Evolutionary conservation across 1,284 basidiomycete genomes (phyloP).

Genomic region (Trametes sp.): DNA sequence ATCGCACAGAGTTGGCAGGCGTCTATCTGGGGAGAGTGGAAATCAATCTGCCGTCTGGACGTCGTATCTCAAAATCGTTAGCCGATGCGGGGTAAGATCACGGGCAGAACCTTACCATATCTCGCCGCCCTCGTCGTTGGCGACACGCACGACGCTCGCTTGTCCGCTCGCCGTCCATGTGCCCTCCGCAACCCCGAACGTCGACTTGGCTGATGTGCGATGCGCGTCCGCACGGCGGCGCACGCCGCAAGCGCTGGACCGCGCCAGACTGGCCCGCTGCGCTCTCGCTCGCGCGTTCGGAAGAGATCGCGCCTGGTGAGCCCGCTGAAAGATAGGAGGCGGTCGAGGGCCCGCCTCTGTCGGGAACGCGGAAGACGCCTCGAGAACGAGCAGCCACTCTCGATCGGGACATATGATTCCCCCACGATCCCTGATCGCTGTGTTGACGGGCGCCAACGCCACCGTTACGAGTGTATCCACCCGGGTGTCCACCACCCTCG

Average conservation of each 20-base stretch:
- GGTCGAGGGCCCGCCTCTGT: background rate
- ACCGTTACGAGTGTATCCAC: slow-evolving; percentile 13
- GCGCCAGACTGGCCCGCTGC: background rate
- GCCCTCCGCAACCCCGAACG: background rate
- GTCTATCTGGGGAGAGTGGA: slow-evolving; percentile 5
- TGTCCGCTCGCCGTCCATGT: background rate
- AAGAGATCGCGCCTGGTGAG: background rate
- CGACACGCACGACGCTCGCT: background rate
- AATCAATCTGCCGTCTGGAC: slow-evolving; percentile 10
- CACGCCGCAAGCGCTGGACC: background rate
- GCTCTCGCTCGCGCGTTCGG: background rate
- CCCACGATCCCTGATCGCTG: slow-evolving; percentile 16
- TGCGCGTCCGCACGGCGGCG: background rate
- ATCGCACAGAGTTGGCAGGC: background rate
- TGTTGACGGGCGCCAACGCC: slow-evolving; percentile 9
- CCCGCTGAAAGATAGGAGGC: background rate
- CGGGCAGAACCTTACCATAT: slow-evolving; percentile 18
- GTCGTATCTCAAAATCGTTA: slow-evolving; percentile 4
- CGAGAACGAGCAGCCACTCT: background rate
- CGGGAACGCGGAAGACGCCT: slow-evolving; percentile 7
- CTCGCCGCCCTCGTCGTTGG: slow-evolving; percentile 7
- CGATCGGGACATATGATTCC: slow-evolving; percentile 14
- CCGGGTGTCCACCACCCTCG: background rate
- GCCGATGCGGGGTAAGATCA: slow-evolving; percentile 27
- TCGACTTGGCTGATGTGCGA: background rate